phyloP scores from a whole-genome alignment of 1,139 yeast genomes.

The Candida glucosophila region DNA sequence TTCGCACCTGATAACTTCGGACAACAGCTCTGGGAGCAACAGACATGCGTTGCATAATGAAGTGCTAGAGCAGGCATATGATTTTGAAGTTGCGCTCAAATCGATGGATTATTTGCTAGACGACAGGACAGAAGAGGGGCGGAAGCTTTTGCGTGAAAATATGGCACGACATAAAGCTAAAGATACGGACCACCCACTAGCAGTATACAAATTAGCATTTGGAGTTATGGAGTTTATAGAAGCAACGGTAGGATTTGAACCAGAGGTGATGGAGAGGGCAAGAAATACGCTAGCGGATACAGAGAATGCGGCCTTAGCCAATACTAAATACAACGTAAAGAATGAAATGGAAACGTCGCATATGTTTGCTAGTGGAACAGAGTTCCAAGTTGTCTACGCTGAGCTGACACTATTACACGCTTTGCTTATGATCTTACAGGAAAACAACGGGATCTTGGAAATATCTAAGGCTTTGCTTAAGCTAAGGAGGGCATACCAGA shows the following conservation, averaged over 20 bases:
- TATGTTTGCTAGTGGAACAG: constrained; percentile 88
- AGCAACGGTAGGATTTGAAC: constrained; percentile 88
- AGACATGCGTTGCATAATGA: constrained; percentile 17
- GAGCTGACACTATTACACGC: constrained; percentile 85
- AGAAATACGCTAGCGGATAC: constrained; percentile 65
- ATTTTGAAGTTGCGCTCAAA: constrained; percentile 65
- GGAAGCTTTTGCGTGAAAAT: constrained; percentile 42
- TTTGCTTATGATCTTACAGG: constrained; percentile 47
- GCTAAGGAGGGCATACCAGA: constrained; percentile 80
- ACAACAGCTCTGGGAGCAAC: no score
- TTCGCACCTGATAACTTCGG: no score
- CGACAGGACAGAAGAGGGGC: constrained; percentile 73
- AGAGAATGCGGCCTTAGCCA: constrained; percentile 59
- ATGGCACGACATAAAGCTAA: constrained; percentile 17
- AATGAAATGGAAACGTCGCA: constrained; percentile 52
- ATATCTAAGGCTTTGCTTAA: constrained; percentile 83
- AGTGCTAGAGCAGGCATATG: constrained; percentile 36
- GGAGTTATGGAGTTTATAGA: constrained; percentile 88
- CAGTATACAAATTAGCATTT: constrained; percentile 63
- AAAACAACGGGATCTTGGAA: constrained; percentile 47
- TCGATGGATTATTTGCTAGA: constrained; percentile 91
- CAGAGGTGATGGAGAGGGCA: constrained; percentile 75
- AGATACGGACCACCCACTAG: constrained; percentile 37
- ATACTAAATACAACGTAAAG: constrained; percentile 52
- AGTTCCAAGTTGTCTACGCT: constrained; percentile 82